Evolutionary conservation across 2,329 filamentous ascomycete species (phyloP), one percentile per base, ranked within the genome.

Genomic region (Metarhizium album): DNA sequence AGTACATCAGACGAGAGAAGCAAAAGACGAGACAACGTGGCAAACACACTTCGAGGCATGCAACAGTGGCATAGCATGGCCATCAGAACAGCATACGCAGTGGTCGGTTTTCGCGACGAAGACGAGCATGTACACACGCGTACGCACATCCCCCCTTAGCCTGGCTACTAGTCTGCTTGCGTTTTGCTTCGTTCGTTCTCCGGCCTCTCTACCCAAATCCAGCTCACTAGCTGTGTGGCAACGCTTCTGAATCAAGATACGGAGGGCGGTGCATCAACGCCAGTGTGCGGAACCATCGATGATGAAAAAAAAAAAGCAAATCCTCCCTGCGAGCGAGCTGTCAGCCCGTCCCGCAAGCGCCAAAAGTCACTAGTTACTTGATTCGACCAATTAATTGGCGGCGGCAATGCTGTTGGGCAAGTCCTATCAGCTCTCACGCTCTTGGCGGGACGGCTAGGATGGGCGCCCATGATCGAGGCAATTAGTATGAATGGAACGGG

Each of bases 241-340:
- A n/a, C 13, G 13, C 40, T 43, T 43, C 18, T n/a, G 40, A 24
- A 24, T 18, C 20, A 43, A 43, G 40, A 22, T 43, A 24, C 40
- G 11, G 18, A 24, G 9, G 16, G 14, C 11, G 22, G 14, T 11
- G 22, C 16, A 24, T 24, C 13, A 13, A 14, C 13, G 14, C 20
- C 40, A 43, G 4, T 23, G 40, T 43, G 40, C n/a, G 40, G 27
- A 43, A 24, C 40, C 29, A 38, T 24, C 31, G 47, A 24, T n/a
- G 38, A 42, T 7, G 11, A 9, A 42, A 20, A 42, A 42, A 20
- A 42, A 59, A 54, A 57, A 56, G 50, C 47, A 57, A 60, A 22
- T 29, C 14, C 42, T 47, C 46, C 23, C 51, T 57, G 54, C 52
- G 49, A 31, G 53, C 49, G 59, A 61, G 57, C 53, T 60, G 53